Percentiles rank a stretch among this genome's conserved stretches.
Evolutionary conservation across 2,329 filamentous ascomycete genomes (phyloP).

Genomic region (Eutypa lata): DNA sequence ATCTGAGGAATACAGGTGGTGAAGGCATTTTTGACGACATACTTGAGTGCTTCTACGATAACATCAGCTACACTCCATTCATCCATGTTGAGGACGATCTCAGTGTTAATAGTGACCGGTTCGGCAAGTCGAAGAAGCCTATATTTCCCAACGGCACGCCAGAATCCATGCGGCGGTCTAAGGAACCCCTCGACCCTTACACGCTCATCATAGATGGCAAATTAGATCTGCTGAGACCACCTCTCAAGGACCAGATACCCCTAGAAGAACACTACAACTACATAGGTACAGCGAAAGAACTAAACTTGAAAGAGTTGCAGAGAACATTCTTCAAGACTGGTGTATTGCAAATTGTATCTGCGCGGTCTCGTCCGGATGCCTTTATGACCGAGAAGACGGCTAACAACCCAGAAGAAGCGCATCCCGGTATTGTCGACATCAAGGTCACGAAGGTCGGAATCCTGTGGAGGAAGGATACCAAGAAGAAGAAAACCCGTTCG

Average conservation of each 20-base stretch:
- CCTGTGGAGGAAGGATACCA: slow-evolving; percentile 89
- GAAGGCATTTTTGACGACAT: slow-evolving; percentile 94
- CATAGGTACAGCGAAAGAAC: slow-evolving; percentile 67
- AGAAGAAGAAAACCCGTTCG: slow-evolving; percentile 90
- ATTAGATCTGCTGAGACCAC: slow-evolving; percentile 77
- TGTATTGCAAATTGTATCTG: slow-evolving; percentile 90
- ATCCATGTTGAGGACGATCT: slow-evolving; percentile 95
- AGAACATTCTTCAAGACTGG: slow-evolving; percentile 89
- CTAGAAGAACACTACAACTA: slow-evolving; percentile 92
- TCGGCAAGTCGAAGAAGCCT: slow-evolving; percentile 64
- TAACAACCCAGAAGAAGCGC: slow-evolving; percentile 79
- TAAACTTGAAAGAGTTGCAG: slow-evolving; percentile 80
- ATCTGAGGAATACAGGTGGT: slow-evolving; percentile 88
- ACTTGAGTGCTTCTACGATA: slow-evolving; percentile 95
- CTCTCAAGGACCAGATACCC: slow-evolving; percentile 86
- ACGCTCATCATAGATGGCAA: slow-evolving; percentile 89
- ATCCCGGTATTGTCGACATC: slow-evolving; percentile 92
- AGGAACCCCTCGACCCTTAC: slow-evolving; percentile 92
- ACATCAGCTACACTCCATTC: slow-evolving; percentile 96
- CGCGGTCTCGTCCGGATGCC: slow-evolving; percentile 87
- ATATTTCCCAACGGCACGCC: slow-evolving; percentile 64
- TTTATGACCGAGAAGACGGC: slow-evolving; percentile 88
- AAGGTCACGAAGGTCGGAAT: slow-evolving; percentile 95
- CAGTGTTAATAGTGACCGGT: slow-evolving; percentile 72
- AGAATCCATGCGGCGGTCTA: slow-evolving; percentile 64